A percentile compares a stretch with the other conserved stretches of the same genome.
Evolutionary conservation across 371 early-diverging fungal species (phyloP).

Genomic region (Lichtheimia ramosa): DNA sequence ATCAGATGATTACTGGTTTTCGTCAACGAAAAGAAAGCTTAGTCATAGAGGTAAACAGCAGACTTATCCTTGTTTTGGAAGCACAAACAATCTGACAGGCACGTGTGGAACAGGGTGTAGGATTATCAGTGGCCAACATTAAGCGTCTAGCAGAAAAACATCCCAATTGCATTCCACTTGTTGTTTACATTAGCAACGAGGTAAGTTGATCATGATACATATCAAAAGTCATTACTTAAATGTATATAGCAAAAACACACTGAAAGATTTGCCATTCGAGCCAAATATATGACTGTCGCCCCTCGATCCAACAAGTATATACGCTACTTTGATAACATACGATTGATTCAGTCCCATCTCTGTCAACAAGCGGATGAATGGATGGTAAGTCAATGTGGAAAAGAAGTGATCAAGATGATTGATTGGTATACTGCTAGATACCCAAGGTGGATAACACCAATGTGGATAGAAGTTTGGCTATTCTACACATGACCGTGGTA

Average conservation of each 20-base stretch:
- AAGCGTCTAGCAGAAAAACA: slow-evolving; percentile 19
- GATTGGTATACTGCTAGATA: slow-evolving; percentile 10
- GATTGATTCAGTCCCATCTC: slow-evolving; percentile 35
- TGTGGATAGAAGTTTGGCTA: slow-evolving; percentile 37
- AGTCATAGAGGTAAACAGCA: slow-evolving; percentile 33
- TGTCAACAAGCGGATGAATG: slow-evolving; percentile 30
- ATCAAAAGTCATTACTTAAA: neutral
- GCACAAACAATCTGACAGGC: neutral
- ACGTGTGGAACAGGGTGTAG: slow-evolving; percentile 25
- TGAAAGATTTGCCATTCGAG: slow-evolving; percentile 43
- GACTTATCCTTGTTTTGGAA: neutral
- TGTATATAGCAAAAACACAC: slow-evolving; percentile 33
- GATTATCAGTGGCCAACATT: slow-evolving; percentile 37
- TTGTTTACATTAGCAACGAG: slow-evolving; percentile 39
- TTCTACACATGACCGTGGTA: slow-evolving; percentile 35
- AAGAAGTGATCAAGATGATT: neutral
- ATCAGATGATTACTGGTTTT: slow-evolving; percentile 26
- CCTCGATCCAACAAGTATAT: slow-evolving; percentile 40
- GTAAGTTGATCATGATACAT: slow-evolving; percentile 6
- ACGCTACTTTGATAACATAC: slow-evolving; percentile 38
- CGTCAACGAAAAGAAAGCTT: slow-evolving; percentile 27
- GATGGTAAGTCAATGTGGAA: slow-evolving; percentile 14
- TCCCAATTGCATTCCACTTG: slow-evolving; percentile 35
- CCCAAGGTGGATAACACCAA: slow-evolving; percentile 44
- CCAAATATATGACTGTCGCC: slow-evolving; percentile 46